A percentile compares a stretch with the other conserved stretches of the same genome.
phyloP scores from a whole-genome alignment of 78 protist species.

The Polysphondylium violaceum region DNA sequence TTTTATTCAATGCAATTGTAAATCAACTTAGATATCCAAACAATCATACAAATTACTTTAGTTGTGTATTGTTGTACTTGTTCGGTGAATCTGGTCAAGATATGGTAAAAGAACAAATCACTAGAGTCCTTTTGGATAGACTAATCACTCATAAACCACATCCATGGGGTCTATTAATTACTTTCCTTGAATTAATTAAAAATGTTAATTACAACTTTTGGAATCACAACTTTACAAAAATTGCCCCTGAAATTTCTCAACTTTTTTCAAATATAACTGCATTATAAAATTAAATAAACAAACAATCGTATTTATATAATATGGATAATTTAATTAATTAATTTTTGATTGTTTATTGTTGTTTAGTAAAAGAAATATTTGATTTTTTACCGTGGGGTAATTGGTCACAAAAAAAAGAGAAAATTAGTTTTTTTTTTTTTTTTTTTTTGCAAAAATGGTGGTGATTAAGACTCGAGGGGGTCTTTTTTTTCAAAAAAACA shows the following conservation, averaged over 20 bases:
- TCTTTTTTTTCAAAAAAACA: too few relatives aligned
- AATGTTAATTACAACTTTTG: slow-evolving; percentile 95
- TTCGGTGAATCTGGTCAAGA: slow-evolving; percentile 87
- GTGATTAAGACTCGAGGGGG: too few relatives aligned
- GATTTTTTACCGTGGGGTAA: too few relatives aligned
- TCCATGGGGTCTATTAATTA: slow-evolving; percentile 99
- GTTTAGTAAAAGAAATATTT: too few relatives aligned
- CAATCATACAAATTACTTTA: slow-evolving; percentile 98
- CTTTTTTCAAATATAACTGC: slow-evolving; percentile 78
- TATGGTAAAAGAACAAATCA: slow-evolving; percentile 93
- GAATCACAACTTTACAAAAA: slow-evolving; percentile 87
- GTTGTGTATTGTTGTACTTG: slow-evolving; percentile 94
- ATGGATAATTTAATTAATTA: too few relatives aligned
- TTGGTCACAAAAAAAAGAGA: neutral
- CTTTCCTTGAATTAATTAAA: slow-evolving; percentile 97
- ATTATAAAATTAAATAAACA: neutral
- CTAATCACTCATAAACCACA: slow-evolving; percentile 96
- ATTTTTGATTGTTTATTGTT: too few relatives aligned
- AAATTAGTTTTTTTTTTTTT: neutral
- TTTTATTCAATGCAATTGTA: slow-evolving; percentile 95
- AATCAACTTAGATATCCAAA: slow-evolving; percentile 99
- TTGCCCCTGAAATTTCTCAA: slow-evolving; percentile 95
- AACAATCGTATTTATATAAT: too few relatives aligned
- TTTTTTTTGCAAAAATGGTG: neutral
- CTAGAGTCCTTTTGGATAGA: slow-evolving; percentile 98